Percentiles rank a stretch among this genome's conserved stretches.
Conservation (phyloP, 2,329 filamentous ascomycete genomes). For the Elsinoe batatas region DNA sequence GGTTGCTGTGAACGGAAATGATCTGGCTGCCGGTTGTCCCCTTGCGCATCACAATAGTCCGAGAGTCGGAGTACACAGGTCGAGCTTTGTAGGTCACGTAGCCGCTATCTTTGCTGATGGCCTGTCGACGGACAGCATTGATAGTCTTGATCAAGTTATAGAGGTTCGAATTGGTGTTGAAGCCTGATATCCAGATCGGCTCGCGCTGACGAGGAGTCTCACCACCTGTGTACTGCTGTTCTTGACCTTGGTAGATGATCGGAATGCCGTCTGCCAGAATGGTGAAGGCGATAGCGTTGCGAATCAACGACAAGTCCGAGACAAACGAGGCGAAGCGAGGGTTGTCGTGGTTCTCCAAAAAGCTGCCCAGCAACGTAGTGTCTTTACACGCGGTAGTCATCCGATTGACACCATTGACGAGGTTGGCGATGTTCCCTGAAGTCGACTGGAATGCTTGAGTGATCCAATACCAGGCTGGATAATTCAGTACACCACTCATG, state of each 20-base stretch:
- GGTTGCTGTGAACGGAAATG: constrained; percentile 37
- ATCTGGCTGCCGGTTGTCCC: constrained; percentile 32
- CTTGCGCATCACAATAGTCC: constrained; percentile 38
- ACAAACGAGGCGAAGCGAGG: constrained; percentile 31
- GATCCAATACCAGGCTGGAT: constrained; percentile 33
- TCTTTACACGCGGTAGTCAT: constrained; percentile 30
- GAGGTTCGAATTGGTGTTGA: constrained; percentile 31
- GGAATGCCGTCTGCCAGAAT: constrained; percentile 35
- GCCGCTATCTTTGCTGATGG: constrained; percentile 28
- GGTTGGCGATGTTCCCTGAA: constrained; percentile 28
- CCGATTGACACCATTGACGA: constrained; percentile 27
- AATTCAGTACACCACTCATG: constrained; percentile 37
- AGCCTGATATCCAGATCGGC: constrained; percentile 31
- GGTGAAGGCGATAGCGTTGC: constrained; percentile 31
- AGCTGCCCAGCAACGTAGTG: constrained; percentile 29
- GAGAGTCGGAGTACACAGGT: constrained; percentile 35
- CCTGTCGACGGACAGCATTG: constrained; percentile 36
- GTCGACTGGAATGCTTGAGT: constrained; percentile 29
- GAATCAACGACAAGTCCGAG: constrained; percentile 28
- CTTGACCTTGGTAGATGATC: constrained; percentile 35
- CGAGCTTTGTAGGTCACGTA: constrained; percentile 36
- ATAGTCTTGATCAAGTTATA: constrained; percentile 32
- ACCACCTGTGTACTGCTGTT: constrained; percentile 31
- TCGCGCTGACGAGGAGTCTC: constrained; percentile 29
- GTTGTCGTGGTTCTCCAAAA: constrained; percentile 35